These are phyloP conservation scores for Rosa multiflora DNA, from an alignment of 306 rosid genomes.

Conservation along the genomic window DNA sequence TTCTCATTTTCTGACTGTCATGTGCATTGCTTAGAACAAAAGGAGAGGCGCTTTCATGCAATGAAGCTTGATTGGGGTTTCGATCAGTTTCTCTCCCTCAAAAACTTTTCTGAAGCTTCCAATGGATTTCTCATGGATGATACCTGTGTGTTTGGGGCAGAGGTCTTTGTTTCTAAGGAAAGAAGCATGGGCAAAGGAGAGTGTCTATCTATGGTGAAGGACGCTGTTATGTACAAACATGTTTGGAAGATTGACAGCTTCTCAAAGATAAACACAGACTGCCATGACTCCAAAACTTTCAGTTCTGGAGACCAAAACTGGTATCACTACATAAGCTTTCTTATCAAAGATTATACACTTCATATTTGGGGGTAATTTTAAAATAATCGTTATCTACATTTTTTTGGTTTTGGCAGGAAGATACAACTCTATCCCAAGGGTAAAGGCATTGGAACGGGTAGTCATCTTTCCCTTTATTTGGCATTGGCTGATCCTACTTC, in stretches of 20 bases:
- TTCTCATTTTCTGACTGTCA: background rate
- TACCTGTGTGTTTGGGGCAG: constrained; percentile 62
- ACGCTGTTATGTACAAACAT: constrained; percentile 37
- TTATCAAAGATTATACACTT: background rate
- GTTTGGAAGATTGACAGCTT: constrained; percentile 43
- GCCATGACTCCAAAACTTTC: constrained; percentile 42
- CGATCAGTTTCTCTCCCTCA: constrained; percentile 48
- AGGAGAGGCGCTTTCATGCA: constrained; percentile 48
- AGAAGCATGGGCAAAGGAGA: constrained; percentile 47
- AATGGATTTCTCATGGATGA: constrained; percentile 61
- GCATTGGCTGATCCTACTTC: constrained; percentile 43
- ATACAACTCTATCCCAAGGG: constrained; percentile 60
- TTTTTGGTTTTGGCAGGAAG: constrained; percentile 44
- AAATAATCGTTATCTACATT: background rate
- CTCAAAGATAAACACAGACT: constrained; percentile 36
- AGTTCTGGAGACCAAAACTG: constrained; percentile 46
- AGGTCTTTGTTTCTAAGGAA: constrained; percentile 61
- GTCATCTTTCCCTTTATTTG: constrained; percentile 42
- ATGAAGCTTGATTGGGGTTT: constrained; percentile 60
- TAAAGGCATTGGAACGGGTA: constrained; percentile 35
- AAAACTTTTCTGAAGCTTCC: constrained; percentile 38
- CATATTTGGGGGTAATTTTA: background rate
- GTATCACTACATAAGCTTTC: constrained; percentile 26
- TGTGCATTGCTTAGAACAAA: constrained; percentile 38
- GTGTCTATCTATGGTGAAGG: constrained; percentile 49